Evolutionary conservation across 257 asterid species (phyloP).

Genomic region (Solanum lignicaule): DNA sequence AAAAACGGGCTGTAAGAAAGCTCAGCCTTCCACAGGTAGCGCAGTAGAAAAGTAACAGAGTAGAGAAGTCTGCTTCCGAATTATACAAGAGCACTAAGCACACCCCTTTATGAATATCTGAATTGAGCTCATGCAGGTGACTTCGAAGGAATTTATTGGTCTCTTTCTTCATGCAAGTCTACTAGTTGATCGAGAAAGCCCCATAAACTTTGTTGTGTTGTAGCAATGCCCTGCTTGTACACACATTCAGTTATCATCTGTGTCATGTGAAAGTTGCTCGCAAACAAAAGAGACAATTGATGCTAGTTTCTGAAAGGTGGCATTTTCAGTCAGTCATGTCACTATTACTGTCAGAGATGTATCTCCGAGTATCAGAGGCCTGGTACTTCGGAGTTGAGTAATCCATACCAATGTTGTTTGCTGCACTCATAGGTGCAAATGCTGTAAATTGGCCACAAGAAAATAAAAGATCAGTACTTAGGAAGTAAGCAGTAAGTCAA

Average conservation of each 20-base stretch:
- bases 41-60: not conserved
- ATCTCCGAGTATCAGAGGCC: slow-evolving; percentile 67
- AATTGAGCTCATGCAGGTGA: not conserved
- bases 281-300: not conserved
- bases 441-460: slow-evolving; percentile 37
- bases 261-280: not conserved
- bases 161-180: not conserved
- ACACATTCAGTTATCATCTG: not conserved
- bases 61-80: not conserved
- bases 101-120: not conserved
- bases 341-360: slow-evolving; percentile 56
- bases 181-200: not conserved
- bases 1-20: not conserved
- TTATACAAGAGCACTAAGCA: not conserved
- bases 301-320: not conserved
- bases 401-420: slow-evolving; percentile 21
- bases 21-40: not conserved
- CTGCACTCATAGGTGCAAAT: slow-evolving; percentile 77
- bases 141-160: not conserved
- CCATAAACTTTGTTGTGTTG: not conserved
- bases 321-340: slow-evolving; percentile 22
- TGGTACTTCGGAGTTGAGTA: slow-evolving; percentile 33
- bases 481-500: not conserved
- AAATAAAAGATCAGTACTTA: not conserved
- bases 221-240: not conserved